Conservation (phyloP, 495 filamentous ascomycete genomes). For the Hypomontagnella submonticulosa region DNA sequence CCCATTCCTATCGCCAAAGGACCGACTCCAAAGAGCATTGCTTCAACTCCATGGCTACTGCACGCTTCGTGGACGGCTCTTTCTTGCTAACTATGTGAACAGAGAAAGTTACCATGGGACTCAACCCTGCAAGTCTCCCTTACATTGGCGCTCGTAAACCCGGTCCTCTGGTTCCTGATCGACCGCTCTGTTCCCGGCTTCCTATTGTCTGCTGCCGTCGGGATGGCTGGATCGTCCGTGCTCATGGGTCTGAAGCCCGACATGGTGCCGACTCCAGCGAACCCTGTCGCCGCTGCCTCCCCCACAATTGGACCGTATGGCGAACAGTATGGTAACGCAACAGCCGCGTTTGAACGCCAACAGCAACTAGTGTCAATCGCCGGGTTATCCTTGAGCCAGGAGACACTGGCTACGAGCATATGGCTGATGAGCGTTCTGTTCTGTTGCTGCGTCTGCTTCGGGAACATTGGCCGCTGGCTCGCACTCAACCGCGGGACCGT, state of each 20-base stretch:
- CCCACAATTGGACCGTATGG: constrained; percentile 16
- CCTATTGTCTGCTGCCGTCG: constrained; percentile 75
- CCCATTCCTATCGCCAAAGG: constrained; percentile 5
- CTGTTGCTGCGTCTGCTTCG: constrained; percentile 94
- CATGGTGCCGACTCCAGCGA: constrained; percentile 73
- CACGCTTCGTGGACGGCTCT: too few relatives aligned
- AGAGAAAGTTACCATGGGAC: constrained; percentile 90
- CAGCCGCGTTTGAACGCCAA: constrained; percentile 16
- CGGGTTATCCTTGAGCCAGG: constrained; percentile 69
- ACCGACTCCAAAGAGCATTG: not conserved
- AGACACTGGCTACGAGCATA: constrained; percentile 79
- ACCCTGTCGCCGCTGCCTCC: constrained; percentile 27
- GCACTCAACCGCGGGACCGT: constrained; percentile 59
- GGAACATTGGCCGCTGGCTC: constrained; percentile 88
- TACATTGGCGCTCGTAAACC: constrained; percentile 91
- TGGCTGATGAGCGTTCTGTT: constrained; percentile 95
- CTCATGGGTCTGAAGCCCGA: constrained; percentile 77
- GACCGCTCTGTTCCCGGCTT: constrained; percentile 90
- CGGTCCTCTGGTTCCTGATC: constrained; percentile 94
- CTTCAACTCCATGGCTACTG: constrained; percentile 3
- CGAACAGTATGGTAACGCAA: constrained; percentile 45
- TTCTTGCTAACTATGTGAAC: constrained; percentile 43
- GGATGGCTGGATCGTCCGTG: constrained; percentile 76
- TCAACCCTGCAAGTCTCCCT: constrained; percentile 93
- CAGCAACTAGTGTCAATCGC: constrained; percentile 51